Conservation (phyloP, 768 basidiomycete species). For the Phaffia tasmanica region DNA sequence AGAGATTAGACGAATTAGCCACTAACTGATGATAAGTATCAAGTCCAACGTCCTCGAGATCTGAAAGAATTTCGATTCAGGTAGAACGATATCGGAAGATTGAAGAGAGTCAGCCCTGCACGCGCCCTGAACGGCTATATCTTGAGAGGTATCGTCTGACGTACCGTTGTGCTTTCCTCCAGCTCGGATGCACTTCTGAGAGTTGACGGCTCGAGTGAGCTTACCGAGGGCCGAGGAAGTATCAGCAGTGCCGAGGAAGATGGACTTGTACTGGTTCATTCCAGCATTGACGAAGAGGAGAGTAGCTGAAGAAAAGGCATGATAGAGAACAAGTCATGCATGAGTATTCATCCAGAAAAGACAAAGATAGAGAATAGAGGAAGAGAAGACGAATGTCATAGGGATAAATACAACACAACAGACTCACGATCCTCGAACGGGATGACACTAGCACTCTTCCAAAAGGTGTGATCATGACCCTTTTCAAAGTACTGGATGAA, state of each 20-base stretch:
- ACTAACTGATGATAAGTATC: slow-evolving; percentile 27
- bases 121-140: neutral
- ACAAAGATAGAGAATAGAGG: neutral
- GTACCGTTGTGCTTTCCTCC: slow-evolving; percentile 97
- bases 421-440: slow-evolving; percentile 74
- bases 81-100: neutral
- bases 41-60: slow-evolving; percentile 87
- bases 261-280: slow-evolving; percentile 74
- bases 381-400: neutral
- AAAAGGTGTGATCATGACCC: slow-evolving; percentile 64
- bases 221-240: slow-evolving; percentile 83
- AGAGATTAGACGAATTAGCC: slow-evolving; percentile 14
- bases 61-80: slow-evolving; percentile 40
- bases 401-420: neutral
- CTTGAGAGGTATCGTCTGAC: slow-evolving; percentile 10
- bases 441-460: slow-evolving; percentile 81
- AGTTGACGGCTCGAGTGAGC: slow-evolving; percentile 86
- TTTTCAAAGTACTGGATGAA: slow-evolving; percentile 80
- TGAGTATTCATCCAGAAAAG: neutral
- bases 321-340: neutral
- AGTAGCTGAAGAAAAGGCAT: slow-evolving; percentile 44
- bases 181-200: slow-evolving; percentile 95
- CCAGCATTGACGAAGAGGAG: slow-evolving; percentile 97
- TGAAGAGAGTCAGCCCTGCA: neutral
- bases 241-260: slow-evolving; percentile 96